Conservation (phyloP, 1,284 basidiomycete species). For the Cryptococcus sp. region DNA sequence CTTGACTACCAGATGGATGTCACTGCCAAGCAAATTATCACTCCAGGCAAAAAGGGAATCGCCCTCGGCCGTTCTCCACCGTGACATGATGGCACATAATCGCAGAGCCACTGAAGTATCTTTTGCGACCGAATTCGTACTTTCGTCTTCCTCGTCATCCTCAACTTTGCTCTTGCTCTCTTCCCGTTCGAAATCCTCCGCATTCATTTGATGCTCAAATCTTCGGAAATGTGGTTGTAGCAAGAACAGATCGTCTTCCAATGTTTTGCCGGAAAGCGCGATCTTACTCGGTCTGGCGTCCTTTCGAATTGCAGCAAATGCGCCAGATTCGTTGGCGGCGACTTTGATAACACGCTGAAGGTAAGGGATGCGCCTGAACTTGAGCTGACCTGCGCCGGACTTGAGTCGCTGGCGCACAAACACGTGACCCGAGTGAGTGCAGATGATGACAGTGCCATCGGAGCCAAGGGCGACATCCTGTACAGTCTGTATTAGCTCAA, state of each 20-base stretch:
- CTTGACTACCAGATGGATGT: slow-evolving; percentile 38
- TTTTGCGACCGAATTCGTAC: slow-evolving; percentile 45
- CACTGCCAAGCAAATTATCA: slow-evolving; percentile 45
- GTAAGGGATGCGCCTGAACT: slow-evolving; percentile 78
- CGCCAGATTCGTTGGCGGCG: slow-evolving; percentile 82
- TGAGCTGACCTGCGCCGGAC: slow-evolving; percentile 63
- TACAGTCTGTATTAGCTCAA: slow-evolving; percentile 7
- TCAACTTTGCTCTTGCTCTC: slow-evolving; percentile 20
- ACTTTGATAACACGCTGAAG: slow-evolving; percentile 84
- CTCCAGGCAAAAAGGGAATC: slow-evolving; percentile 50
- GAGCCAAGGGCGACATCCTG: slow-evolving; percentile 85
- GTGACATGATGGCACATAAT: slow-evolving; percentile 44
- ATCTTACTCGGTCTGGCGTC: slow-evolving; percentile 70
- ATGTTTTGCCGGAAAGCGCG: slow-evolving; percentile 60
- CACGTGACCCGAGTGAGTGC: slow-evolving; percentile 92
- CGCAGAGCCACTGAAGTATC: slow-evolving; percentile 47
- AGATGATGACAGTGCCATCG: slow-evolving; percentile 86
- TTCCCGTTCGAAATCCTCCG: slow-evolving; percentile 40
- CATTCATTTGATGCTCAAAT: slow-evolving; percentile 48
- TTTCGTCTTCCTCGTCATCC: slow-evolving; percentile 50
- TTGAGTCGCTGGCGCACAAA: slow-evolving; percentile 71
- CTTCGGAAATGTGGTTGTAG: slow-evolving; percentile 62
- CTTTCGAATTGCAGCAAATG: slow-evolving; percentile 80
- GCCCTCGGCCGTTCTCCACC: slow-evolving; percentile 41
- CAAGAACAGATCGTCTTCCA: slow-evolving; percentile 68